Base-by-base conservation (phyloP, 169 alveolate species). In the Plasmodium ovale region DNA sequence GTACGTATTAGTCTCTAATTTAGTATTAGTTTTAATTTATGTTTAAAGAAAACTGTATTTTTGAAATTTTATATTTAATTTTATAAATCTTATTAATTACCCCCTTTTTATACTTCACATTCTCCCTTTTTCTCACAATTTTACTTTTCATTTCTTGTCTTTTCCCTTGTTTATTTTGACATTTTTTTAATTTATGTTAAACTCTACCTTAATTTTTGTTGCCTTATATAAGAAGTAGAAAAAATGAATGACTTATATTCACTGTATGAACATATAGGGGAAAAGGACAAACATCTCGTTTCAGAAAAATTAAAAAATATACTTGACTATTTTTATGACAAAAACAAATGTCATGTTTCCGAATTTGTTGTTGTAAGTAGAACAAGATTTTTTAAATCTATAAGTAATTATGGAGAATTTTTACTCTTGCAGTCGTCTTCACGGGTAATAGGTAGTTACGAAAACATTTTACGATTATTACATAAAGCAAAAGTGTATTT, bases 291-390 rank as follows among this genome's bases (percentile, higher is more conserved):
- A 85, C 44, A 23, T 27, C 27, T 69, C 9, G 69, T 85, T 85
- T 85, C 91, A 62, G 91, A 33, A 60, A 69, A 67, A 31, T 85
- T 85, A 69, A 69, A 49, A 71, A 85, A 71, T 39, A 54, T 85
- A 59, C 87, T 85, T 21, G 71, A 53, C 44, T 14, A 68, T 21
- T 68, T 69, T 69, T 87, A 67, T 23, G 71, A 85, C 53, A 69
- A 29, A 56, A 69, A 69, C 51, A 85, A 67, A 68, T 53, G 27
- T 29, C 49, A 85, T 71, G 91, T 85, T 16, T 85, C 91, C 25
- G 91, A 85, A 64, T 85, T 85, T 33, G 87, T 69, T 60, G 91
- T 85, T 60, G 68, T 85, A 68, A 85, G 91, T 60, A 85, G 91
- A 85, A 67, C 87, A 29, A 53, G 91, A 14, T 85, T 85, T 69